These are phyloP conservation scores for Alternaria postmessia DNA, from an alignment of 2,329 filamentous ascomycete genomes.

Conservation along the genomic window DNA sequence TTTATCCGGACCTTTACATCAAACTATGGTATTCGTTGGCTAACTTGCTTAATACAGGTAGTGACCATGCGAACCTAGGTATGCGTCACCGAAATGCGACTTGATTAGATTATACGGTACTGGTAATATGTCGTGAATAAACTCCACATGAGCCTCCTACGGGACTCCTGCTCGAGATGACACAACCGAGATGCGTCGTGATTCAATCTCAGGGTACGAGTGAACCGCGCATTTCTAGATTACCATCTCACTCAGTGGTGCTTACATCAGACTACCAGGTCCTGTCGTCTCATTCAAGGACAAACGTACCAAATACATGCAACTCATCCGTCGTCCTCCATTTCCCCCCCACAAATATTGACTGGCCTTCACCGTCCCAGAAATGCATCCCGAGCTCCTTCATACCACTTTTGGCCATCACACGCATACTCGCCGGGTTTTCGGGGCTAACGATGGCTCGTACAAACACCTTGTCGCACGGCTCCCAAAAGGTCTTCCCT, in stretches of 20 bases:
- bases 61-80: too few relatives aligned
- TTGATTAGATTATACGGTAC: too few relatives aligned
- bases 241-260: background rate
- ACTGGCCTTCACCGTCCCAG: conserved; percentile 29
- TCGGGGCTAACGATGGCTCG: conserved; percentile 41
- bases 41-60: too few relatives aligned
- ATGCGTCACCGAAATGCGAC: too few relatives aligned
- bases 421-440: conserved; percentile 41
- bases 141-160: background rate
- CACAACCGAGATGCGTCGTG: too few relatives aligned
- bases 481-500: conserved; percentile 29
- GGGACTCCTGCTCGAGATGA: too few relatives aligned
- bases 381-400: conserved; percentile 34
- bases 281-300: conserved; percentile 5
- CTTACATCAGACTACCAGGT: background rate
- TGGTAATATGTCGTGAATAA: background rate
- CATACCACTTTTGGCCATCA: conserved; percentile 44
- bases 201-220: too few relatives aligned
- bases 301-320: conserved; percentile 35
- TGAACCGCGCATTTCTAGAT: background rate
- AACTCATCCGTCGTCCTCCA: conserved; percentile 34
- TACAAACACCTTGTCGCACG: conserved; percentile 40
- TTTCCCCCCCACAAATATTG: conserved; percentile 33
- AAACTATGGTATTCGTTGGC: too few relatives aligned
- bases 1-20: too few relatives aligned